Percentiles rank a stretch among this genome's conserved stretches.
These are phyloP conservation scores for Chondrus crispus DNA, from an alignment of 23 red algal genomes.

Conservation along the genomic window DNA sequence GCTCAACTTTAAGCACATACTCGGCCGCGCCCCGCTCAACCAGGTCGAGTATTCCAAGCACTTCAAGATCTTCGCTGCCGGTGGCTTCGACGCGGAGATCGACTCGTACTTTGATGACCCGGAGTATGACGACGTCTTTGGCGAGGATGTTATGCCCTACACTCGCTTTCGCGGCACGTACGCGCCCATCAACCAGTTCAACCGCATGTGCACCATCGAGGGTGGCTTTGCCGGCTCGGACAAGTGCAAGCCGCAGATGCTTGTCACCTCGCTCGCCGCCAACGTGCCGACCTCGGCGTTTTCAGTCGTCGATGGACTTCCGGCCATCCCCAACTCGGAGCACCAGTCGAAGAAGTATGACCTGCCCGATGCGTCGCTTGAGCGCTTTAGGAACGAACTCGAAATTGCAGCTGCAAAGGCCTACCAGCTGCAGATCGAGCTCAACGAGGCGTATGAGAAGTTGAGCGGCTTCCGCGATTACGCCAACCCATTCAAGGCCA, in stretches of 20 bases:
- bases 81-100: constrained; percentile 74
- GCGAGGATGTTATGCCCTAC: constrained; percentile 68
- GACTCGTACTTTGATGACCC: constrained; percentile 78
- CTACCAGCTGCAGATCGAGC: constrained; percentile 46
- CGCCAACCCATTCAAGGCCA: constrained; percentile 54
- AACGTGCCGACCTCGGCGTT: constrained; percentile 35
- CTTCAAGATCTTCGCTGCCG: constrained; percentile 64
- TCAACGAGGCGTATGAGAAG: constrained; percentile 43
- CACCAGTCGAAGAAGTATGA: constrained; percentile 61
- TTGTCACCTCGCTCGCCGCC: constrained; percentile 42
- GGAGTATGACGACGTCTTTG: constrained; percentile 81
- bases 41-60: constrained; percentile 71
- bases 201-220: constrained; percentile 56
- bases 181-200: constrained; percentile 66
- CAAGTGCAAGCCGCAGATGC: constrained; percentile 42
- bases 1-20: constrained; percentile 71
- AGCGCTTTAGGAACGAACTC: constrained; percentile 52
- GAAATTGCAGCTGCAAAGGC: constrained; percentile 50
- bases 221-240: constrained; percentile 63
- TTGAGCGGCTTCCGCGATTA: background rate
- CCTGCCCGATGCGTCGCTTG: constrained; percentile 33
- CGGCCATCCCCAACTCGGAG: constrained; percentile 65
- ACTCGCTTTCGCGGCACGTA: constrained; percentile 78
- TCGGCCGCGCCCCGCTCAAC: constrained; percentile 69
- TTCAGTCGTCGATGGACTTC: constrained; percentile 53